Base-by-base conservation (phyloP, 1,139 yeast genomes). In the Geotrichum phurueaensis region DNA sequence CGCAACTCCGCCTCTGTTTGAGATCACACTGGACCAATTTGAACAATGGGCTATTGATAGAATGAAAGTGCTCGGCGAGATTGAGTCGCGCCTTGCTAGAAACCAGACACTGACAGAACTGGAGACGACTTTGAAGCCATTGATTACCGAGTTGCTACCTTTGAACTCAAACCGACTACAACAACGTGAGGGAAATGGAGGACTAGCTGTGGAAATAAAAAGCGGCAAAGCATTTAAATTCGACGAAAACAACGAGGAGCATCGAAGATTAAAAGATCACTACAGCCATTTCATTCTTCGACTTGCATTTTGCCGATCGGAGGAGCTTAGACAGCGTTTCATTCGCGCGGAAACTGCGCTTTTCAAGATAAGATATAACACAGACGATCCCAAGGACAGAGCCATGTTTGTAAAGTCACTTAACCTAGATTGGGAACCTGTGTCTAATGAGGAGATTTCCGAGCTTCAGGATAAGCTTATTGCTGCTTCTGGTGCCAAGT, bases 31-130 rank as follows among this genome's bases (percentile, higher is more conserved):
- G 48, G 97, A 92, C 66, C 89, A 94, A 70, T 95, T 94, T 73
- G 99, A 94, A 74, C 80, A 80, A 20, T 94, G 97, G 97, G 98
- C 98, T 9, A 87, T 94, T 57, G 98, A 94, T 70, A 78, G 99
- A 64, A 79, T 94, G 65, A 85, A 86, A 69, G 84, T 94, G 10
- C 79, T 95, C 63, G 82, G 90, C 62, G 97, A 91, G 71, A 86
- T 94, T 57, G 97, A 92, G 69, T 82, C 91, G 7, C 84, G 87
- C 66, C 72, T 80, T 56, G 84, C 87, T 45, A 79, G 96, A 65
- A 85, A 86, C 64, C 85, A 85, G 69, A 74, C 82, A 0, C 72
- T 81, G 56, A 82, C 81, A 65, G 97, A 91, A 62, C 82, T 84
- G 53, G 94, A 87, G 67, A 71, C 76, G 12, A 76, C 82, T 13